Evolutionary conservation across 495 filamentous ascomycete genomes (phyloP), one percentile per base, ranked within the genome.

Genomic region (Saxispiralis lemnorum): DNA sequence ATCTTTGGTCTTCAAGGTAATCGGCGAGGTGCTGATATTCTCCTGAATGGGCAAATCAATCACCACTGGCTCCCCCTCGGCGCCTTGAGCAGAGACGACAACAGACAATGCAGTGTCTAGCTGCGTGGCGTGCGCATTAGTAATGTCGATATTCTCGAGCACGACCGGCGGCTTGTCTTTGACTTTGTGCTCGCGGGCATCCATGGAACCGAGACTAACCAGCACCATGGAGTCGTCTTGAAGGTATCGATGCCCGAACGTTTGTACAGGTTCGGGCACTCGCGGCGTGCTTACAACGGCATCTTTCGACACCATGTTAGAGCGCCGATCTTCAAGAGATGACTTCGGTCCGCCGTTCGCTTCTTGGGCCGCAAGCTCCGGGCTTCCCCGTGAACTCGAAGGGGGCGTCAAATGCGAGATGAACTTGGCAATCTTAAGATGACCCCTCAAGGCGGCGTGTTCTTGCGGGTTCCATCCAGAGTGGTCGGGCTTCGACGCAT

Each of bases 381-480:
- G 55, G 35, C 59, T 71, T 4, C 68, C 61, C 1, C 69, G 58
- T 12, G 70, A 57, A 5, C 64, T 55, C 6, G 63, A 62, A 1
- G 62, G 48, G 18, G 60, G 62, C 15, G 65, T 67, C 20, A 71
- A 62, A 38, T 70, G 59, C 6, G 72, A 75, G 11, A 94, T 66
- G 30, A 70, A 69, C 19, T 69, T 67, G 7, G 84, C 81, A 48
- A 95, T 84, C 2, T 69, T 62, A 32, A 95, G 65, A 55, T 97
- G 86, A 0, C 89, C 89, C 51, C 89, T 65, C 31, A 97, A 62
- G 0, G 83, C 79, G 4, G 89, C 89, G 62, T 96, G 89, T 56
- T 97, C 89, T 62, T 78, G 83, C 1, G 87, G 76, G 1, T 83
- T 93, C 92, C 92, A 97, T 7, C 89, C 89, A 39, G 86, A 95